These are phyloP conservation scores for Nicotiana rustica DNA, from an alignment of 305 asterid genomes.

Conservation along the genomic window DNA sequence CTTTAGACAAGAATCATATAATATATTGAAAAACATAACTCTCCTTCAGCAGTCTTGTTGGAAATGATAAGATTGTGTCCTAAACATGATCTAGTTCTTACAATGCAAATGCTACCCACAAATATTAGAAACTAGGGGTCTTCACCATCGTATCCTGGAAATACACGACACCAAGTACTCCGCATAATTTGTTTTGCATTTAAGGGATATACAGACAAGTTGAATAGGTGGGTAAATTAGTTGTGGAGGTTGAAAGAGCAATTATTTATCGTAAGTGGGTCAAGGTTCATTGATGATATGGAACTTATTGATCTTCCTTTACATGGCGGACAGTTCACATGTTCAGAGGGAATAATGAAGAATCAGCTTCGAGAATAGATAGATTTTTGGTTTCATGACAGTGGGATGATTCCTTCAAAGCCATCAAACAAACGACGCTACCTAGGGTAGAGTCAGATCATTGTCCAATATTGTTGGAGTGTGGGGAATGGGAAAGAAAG, in stretches of 20 bases:
- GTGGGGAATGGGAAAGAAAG: not conserved
- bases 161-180: not conserved
- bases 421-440: not conserved
- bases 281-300: not conserved
- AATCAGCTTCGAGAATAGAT: not conserved
- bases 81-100: not conserved
- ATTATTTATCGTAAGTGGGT: not conserved
- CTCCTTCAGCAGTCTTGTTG: not conserved
- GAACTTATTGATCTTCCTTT: not conserved
- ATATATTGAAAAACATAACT: not conserved
- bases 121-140: not conserved
- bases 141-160: not conserved
- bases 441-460: not conserved
- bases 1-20: slow-evolving; percentile 1
- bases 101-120: slow-evolving; percentile 22
- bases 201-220: not conserved
- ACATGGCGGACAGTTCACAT: not conserved
- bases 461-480: not conserved
- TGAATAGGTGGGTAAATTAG: not conserved
- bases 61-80: not conserved
- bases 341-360: not conserved
- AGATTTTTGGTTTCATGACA: not conserved
- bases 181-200: not conserved
- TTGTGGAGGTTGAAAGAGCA: slow-evolving; percentile 19
- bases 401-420: not conserved